A percentile compares a stretch with the other conserved stretches of the same genome.
Evolutionary conservation across 208 protist species (phyloP).

Genomic region (Leishmania tarentolae): DNA sequence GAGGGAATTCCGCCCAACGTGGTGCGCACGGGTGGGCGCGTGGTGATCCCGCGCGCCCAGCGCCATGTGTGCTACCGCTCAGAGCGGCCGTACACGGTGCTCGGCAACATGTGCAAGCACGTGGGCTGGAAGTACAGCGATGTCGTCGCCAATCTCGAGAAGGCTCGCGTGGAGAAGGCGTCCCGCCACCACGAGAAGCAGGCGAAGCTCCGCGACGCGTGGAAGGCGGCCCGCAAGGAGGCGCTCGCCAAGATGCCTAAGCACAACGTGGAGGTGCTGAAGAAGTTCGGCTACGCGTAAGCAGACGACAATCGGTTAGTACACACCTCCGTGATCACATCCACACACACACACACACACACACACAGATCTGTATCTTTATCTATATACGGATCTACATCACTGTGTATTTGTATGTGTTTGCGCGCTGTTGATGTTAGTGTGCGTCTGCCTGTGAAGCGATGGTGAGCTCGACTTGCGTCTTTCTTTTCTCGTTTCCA

Average conservation of each 20-base stretch:
- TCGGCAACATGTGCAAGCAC: conserved; percentile 90
- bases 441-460: neutral
- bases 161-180: conserved; percentile 75
- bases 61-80: conserved; percentile 74
- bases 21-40: conserved; percentile 63
- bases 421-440: neutral
- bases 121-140: conserved; percentile 90
- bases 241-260: conserved; percentile 81
- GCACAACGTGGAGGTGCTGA: conserved; percentile 86
- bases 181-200: conserved; percentile 72
- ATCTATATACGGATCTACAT: neutral
- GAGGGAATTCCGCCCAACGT: conserved; percentile 83
- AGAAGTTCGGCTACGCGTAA: conserved; percentile 92
- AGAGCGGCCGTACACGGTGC: conserved; percentile 80
- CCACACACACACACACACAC: conserved; percentile 1
- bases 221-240: conserved; percentile 69
- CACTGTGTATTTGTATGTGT: neutral
- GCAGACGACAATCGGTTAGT: neutral
- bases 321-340: neutral
- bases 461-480: neutral
- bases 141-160: conserved; percentile 81
- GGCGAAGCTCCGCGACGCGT: conserved; percentile 66
- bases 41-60: conserved; percentile 77
- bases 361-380: neutral
- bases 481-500: conserved; percentile 14